phyloP scores from a whole-genome alignment of 2,329 filamentous ascomycete genomes.

The Fusarium euwallaceae region DNA sequence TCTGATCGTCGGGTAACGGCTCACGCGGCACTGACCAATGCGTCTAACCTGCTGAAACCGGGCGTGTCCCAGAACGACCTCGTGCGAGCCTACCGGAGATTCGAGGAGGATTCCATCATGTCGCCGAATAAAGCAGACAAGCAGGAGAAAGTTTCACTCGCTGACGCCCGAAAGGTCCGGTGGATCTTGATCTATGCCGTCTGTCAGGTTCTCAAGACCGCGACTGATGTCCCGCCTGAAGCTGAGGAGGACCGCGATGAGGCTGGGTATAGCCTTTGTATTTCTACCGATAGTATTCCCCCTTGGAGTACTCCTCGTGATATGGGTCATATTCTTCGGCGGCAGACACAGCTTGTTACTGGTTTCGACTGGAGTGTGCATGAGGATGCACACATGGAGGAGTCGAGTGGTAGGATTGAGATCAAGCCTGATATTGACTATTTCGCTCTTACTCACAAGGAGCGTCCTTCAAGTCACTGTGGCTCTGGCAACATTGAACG shows the following conservation, averaged over 20 bases:
- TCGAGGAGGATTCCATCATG: constrained; percentile 72
- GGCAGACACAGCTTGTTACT: constrained; percentile 47
- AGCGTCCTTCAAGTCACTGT: constrained; percentile 17
- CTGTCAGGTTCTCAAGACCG: constrained; percentile 78
- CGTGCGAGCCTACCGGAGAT: constrained; percentile 76
- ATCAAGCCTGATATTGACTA: constrained; percentile 71
- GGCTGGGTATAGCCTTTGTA: constrained; percentile 69
- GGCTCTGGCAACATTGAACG: constrained; percentile 33
- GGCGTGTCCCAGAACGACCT: constrained; percentile 64
- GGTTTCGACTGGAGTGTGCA: constrained; percentile 26
- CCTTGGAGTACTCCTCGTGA: constrained; percentile 59
- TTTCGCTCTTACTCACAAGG: constrained; percentile 58
- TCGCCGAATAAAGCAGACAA: constrained; percentile 67
- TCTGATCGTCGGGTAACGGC: constrained; percentile 63
- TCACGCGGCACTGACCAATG: constrained; percentile 65
- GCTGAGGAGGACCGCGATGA: constrained; percentile 66
- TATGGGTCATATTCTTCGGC: constrained; percentile 45
- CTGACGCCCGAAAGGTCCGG: constrained; percentile 80
- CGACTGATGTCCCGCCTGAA: constrained; percentile 71
- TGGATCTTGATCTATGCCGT: constrained; percentile 83
- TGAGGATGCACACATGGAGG: constrained; percentile 9
- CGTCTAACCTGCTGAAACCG: constrained; percentile 60
- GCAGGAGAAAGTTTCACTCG: constrained; percentile 63
- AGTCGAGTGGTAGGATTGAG: constrained; percentile 49
- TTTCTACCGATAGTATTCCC: constrained; percentile 58